phyloP scores from a whole-genome alignment of 108 stramenopile species.

The Conticribra guillardii region DNA sequence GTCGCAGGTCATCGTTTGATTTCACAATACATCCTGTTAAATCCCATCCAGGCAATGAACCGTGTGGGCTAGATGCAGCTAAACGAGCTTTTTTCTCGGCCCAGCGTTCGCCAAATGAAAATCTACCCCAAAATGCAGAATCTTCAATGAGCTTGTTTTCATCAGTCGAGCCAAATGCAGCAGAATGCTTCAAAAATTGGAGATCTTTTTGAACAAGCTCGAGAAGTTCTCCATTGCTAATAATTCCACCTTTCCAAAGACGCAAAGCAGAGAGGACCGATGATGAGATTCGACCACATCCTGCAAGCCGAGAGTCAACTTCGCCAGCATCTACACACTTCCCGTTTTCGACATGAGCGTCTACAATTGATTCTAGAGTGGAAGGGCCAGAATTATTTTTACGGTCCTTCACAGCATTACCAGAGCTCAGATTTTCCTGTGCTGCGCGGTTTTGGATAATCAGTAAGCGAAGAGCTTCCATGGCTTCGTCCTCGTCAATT shows the following conservation, averaged over 20 bases:
- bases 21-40: conserved; percentile 95
- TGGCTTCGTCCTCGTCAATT: conserved; percentile 80
- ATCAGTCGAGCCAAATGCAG: conserved; percentile 54
- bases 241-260: conserved; percentile 81
- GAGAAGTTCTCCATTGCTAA: conserved; percentile 82
- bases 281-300: conserved; percentile 81
- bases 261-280: conserved; percentile 84
- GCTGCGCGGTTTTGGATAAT: conserved; percentile 85
- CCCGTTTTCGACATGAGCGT: conserved; percentile 19
- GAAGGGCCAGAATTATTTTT: background rate
- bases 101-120: conserved; percentile 97
- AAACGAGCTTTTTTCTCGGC: conserved; percentile 90
- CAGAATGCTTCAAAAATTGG: conserved; percentile 64
- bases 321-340: conserved; percentile 85
- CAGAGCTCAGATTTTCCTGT: conserved; percentile 64
- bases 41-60: conserved; percentile 83
- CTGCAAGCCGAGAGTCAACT: conserved; percentile 77
- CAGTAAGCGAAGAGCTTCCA: conserved; percentile 83
- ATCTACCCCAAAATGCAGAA: conserved; percentile 89
- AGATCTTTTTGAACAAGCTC: conserved; percentile 89
- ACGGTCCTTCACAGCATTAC: conserved; percentile 56
- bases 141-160: conserved; percentile 78
- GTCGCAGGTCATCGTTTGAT: conserved; percentile 97
- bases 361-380: conserved; percentile 19
- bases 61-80: conserved; percentile 77